Conservation (phyloP, 164 flowering plant species). For the Stephania japonica region DNA sequence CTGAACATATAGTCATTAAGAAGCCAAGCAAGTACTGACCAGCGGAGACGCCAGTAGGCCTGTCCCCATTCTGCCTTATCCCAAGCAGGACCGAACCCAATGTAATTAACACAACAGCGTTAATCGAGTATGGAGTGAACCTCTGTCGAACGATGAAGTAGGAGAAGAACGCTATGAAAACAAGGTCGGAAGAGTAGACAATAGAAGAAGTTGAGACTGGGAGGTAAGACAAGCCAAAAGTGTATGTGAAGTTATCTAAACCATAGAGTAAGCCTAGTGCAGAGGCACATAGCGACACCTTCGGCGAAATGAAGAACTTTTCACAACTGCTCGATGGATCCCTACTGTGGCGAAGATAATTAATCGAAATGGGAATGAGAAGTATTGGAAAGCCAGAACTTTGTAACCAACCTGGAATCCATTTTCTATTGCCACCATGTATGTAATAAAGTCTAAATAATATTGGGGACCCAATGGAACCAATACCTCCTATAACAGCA, state of each 20-base stretch:
- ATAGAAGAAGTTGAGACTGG: constrained; percentile 11
- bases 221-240: constrained; percentile 9
- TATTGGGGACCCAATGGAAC: constrained; percentile 6
- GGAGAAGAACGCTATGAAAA: constrained; percentile 10
- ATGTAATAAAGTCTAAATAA: constrained; percentile 8
- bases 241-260: constrained; percentile 6
- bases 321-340: not conserved
- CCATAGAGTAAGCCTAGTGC: constrained; percentile 1
- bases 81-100: constrained; percentile 10
- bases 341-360: not conserved
- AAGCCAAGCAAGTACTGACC: constrained; percentile 8
- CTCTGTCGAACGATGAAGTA: constrained; percentile 5
- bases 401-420: constrained; percentile 9
- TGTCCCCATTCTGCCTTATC: constrained; percentile 7
- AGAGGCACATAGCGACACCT: not conserved
- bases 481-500: not conserved
- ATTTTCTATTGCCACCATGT: constrained; percentile 6
- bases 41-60: not conserved
- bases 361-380: constrained; percentile 2
- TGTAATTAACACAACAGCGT: constrained; percentile 10
- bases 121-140: constrained; percentile 9
- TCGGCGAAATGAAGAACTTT: constrained; percentile 5
- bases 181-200: constrained; percentile 6
- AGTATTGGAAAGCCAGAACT: constrained; percentile 7
- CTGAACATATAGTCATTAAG: not conserved